A percentile compares a stretch with the other conserved stretches of the same genome.
phyloP scores from a whole-genome alignment of 179 eudicot species.

The Dionaea muscipula region DNA sequence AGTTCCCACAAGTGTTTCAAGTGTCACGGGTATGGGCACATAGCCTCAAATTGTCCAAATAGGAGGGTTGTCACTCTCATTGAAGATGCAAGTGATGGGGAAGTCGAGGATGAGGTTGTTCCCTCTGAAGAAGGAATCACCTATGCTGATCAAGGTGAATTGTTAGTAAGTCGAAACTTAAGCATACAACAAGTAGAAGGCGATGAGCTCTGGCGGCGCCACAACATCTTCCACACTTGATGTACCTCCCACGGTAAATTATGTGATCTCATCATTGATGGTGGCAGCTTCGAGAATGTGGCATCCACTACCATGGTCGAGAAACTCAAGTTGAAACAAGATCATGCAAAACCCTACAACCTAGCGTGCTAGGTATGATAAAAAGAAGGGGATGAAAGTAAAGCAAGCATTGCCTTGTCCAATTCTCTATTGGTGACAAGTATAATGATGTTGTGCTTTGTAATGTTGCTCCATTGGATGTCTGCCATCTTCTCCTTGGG shows the following conservation, averaged over 20 bases:
- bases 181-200: too few species aligned
- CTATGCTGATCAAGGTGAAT: too few species aligned
- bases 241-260: background rate
- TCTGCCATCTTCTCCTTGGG: conserved; percentile 3
- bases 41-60: too few species aligned
- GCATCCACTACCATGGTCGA: background rate
- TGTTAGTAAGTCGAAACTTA: too few species aligned
- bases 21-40: too few species aligned
- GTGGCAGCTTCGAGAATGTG: conserved; percentile 5
- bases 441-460: conserved; percentile 4
- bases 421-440: conserved; percentile 1
- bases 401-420: background rate
- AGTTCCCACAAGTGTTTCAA: too few species aligned
- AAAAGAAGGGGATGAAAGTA: background rate
- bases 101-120: too few species aligned
- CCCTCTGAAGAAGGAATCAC: too few species aligned
- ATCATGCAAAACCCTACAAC: background rate
- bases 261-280: background rate
- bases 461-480: conserved; percentile 7
- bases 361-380: background rate
- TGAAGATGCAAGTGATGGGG: too few species aligned
- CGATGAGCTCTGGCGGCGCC: too few species aligned
- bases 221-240: background rate
- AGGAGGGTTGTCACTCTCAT: too few species aligned
- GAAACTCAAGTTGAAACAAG: background rate